phyloP scores from a whole-genome alignment of 2,329 filamentous ascomycete species.

The Cordyceps militaris region DNA sequence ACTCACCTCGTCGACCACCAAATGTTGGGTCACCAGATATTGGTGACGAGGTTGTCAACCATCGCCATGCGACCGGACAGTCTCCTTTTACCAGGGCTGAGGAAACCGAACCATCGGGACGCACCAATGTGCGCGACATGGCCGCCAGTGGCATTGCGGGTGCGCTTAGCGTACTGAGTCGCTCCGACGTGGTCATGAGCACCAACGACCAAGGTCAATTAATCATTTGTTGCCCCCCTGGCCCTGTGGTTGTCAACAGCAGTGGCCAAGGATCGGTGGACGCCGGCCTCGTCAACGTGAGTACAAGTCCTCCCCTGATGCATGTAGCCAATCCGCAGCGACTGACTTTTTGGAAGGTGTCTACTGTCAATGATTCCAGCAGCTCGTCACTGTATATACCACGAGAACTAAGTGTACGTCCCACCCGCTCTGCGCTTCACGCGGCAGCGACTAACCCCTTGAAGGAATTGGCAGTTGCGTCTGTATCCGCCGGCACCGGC shows the following conservation, averaged over 20 bases:
- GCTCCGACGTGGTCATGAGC: slow-evolving; percentile 7
- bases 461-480: slow-evolving; percentile 18
- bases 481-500: slow-evolving; percentile 2
- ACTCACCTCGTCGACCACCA: slow-evolving; percentile 8
- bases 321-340: slow-evolving; percentile 2
- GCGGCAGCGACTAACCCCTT: slow-evolving; percentile 17
- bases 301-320: not conserved
- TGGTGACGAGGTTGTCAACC: not conserved
- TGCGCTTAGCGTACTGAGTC: not conserved
- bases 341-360: slow-evolving; percentile 19
- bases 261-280: not conserved
- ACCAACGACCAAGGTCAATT: slow-evolving; percentile 10
- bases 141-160: not conserved
- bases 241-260: slow-evolving; percentile 9
- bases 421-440: not conserved
- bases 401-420: slow-evolving; percentile 17
- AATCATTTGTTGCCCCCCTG: slow-evolving; percentile 13
- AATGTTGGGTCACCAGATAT: not conserved
- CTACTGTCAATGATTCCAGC: slow-evolving; percentile 12
- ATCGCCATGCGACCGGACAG: not conserved
- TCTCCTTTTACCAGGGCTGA: slow-evolving; percentile 7
- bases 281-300: slow-evolving; percentile 14
- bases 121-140: not conserved
- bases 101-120: not conserved
- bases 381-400: slow-evolving; percentile 12